These are phyloP conservation scores for Lachnellula cervina DNA, from an alignment of 2,329 filamentous ascomycete genomes.

Conservation along the genomic window DNA sequence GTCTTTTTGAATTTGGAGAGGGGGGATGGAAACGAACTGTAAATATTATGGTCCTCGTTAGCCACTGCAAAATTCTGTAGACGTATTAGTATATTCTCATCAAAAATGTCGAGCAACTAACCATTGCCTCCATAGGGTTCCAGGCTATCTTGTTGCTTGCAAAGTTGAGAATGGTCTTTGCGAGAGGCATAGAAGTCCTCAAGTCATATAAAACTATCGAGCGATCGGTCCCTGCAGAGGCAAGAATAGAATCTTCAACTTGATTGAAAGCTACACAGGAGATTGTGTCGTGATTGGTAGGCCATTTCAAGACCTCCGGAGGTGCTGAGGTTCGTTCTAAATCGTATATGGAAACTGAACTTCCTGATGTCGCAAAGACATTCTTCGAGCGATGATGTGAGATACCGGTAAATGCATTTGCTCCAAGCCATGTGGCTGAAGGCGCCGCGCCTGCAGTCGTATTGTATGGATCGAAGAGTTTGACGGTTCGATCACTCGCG, in stretches of 20 bases:
- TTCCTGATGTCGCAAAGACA: conserved; percentile 70
- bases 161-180: conserved; percentile 76
- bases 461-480: conserved; percentile 87
- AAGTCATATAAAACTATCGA: conserved; percentile 89
- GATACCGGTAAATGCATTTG: conserved; percentile 75
- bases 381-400: conserved; percentile 76
- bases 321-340: conserved; percentile 74
- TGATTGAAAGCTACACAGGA: conserved; percentile 87
- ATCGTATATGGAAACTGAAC: conserved; percentile 80
- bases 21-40: conserved; percentile 10
- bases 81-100: too few relatives aligned
- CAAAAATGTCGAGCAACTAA: too few relatives aligned
- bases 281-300: conserved; percentile 85
- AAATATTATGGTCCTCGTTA: conserved; percentile 68
- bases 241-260: conserved; percentile 86
- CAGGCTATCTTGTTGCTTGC: conserved; percentile 80
- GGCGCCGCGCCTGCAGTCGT: conserved; percentile 64
- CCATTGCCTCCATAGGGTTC: conserved; percentile 93
- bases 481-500: conserved; percentile 79
- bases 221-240: conserved; percentile 78
- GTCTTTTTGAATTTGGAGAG: neutral
- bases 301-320: conserved; percentile 80
- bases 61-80: conserved; percentile 75
- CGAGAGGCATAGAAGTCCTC: conserved; percentile 75
- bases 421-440: conserved; percentile 77